phyloP scores from a whole-genome alignment of 2,329 filamentous ascomycete genomes.

The Cercospora sp. region DNA sequence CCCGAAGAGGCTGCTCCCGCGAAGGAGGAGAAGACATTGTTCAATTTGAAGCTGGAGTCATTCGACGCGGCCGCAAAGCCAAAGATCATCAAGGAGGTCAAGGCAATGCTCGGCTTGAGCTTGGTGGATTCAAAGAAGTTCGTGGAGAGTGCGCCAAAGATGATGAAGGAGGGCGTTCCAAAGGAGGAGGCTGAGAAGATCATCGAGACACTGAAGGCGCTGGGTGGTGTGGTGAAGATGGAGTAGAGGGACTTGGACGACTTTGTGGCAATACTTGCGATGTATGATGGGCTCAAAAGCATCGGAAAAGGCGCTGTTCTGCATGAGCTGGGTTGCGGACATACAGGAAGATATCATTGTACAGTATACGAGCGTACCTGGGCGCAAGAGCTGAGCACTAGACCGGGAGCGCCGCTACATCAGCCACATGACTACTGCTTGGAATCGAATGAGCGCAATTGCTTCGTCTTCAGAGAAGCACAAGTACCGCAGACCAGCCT shows the following conservation, averaged over 20 bases:
- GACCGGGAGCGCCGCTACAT: background rate
- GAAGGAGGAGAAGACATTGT: slow-evolving; percentile 90
- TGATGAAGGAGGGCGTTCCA: slow-evolving; percentile 97
- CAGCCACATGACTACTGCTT: background rate
- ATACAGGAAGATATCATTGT: slow-evolving; percentile 18
- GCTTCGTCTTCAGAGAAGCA: background rate
- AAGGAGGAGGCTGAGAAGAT: slow-evolving; percentile 99
- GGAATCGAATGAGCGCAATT: background rate
- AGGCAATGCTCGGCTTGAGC: slow-evolving; percentile 88
- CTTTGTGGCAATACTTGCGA: background rate
- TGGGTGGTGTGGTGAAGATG: slow-evolving; percentile 87
- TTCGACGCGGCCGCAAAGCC: slow-evolving; percentile 90
- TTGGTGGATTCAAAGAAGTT: slow-evolving; percentile 99
- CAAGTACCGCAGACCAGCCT: background rate
- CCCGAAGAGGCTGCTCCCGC: slow-evolving; percentile 88
- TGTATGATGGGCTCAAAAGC: slow-evolving; percentile 13
- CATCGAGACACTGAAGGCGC: slow-evolving; percentile 85
- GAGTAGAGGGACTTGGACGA: slow-evolving; percentile 57
- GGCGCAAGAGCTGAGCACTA: background rate
- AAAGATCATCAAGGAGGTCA: slow-evolving; percentile 99
- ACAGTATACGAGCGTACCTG: slow-evolving; percentile 15
- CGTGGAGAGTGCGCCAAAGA: slow-evolving; percentile 95
- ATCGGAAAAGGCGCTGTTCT: slow-evolving; percentile 13
- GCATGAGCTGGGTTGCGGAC: slow-evolving; percentile 2
- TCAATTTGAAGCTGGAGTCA: slow-evolving; percentile 89